Conservation (phyloP, 2,329 filamentous ascomycete genomes). For the Xylariaceae sp. region DNA sequence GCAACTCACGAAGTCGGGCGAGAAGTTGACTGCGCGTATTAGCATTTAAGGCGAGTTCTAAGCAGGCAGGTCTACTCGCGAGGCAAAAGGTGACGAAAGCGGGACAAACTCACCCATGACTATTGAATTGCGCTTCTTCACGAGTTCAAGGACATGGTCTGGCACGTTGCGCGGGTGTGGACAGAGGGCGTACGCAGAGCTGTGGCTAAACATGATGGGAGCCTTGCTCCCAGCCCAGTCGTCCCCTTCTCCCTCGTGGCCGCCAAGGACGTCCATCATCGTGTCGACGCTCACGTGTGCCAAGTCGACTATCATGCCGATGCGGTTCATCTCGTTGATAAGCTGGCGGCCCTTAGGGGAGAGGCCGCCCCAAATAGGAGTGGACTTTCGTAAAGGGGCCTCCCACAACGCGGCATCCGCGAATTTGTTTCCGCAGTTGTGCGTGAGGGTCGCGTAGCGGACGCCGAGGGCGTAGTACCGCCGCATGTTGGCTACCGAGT, state of each 20-base stretch:
- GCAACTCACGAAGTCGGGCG: conserved; percentile 78
- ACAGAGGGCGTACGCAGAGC: conserved; percentile 73
- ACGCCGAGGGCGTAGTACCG: conserved; percentile 74
- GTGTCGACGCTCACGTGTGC: conserved; percentile 73
- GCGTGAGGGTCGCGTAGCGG: conserved; percentile 82
- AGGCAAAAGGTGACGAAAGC: neutral
- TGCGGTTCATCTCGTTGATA: conserved; percentile 84
- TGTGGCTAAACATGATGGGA: conserved; percentile 86
- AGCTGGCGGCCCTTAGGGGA: conserved; percentile 64
- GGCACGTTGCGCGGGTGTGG: conserved; percentile 88
- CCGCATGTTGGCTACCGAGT: conserved; percentile 71
- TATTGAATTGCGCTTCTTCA: conserved; percentile 67
- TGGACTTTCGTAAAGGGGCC: conserved; percentile 45
- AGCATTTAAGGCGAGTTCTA: neutral
- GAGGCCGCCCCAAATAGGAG: conserved; percentile 66
- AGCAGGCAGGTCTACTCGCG: neutral
- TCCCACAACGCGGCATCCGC: conserved; percentile 75
- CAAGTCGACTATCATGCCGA: conserved; percentile 92
- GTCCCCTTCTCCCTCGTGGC: conserved; percentile 36
- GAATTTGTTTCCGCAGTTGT: conserved; percentile 89
- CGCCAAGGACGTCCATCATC: conserved; percentile 76
- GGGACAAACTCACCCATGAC: conserved; percentile 59
- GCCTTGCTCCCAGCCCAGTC: conserved; percentile 70
- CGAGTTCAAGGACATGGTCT: conserved; percentile 73
- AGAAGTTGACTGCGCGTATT: conserved; percentile 63